Base-by-base conservation (phyloP, 257 asterid species). In the Scutellaria barbata region DNA sequence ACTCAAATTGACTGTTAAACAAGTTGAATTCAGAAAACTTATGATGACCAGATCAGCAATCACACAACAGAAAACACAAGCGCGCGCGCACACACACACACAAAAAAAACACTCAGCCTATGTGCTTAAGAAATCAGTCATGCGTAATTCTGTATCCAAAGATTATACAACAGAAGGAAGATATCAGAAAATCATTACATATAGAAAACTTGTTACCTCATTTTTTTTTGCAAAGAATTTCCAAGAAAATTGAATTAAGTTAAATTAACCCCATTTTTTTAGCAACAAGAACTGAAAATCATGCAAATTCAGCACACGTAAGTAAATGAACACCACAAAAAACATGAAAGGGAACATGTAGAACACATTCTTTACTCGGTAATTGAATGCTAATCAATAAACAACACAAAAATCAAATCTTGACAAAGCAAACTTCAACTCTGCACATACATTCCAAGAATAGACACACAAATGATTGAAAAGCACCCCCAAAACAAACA, bases 251-350 rank as follows among this genome's bases (percentile, higher is more conserved):
- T 22, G 2, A 52, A 14, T 10, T 59, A n/a, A 17, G 0, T 5
- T 22, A 1, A 52, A 14, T 10, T 59, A 59, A 53, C 12, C 10
- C 1, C 35, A 12, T 30, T 52, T 7, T 61, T 33, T 8, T 1
- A 37, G 41, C 39, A 62, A 14, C 65, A 5, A 16, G 11, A 53
- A 48, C 46, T 37, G 39, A 54, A 54, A 22, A 35, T 22, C 74
- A 68, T 56, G 66, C 76, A 56, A 64, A 74, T 74, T 48, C 73
- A 74, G 33, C 47, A 56, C 54, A 54, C 7, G 42, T 52, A 72
- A 58, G 11, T 7, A 59, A 39, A 60, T 10, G 61, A 18, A 30
- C 65, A 62, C 73, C 66, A 45, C 17, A 59, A 40, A 40, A 10
- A 72, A 59, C 68, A 48, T 12, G 45, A 67, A 3, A 54, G 8